Conservation (phyloP, 768 basidiomycete genomes). For the Tubosaeta sp. region DNA sequence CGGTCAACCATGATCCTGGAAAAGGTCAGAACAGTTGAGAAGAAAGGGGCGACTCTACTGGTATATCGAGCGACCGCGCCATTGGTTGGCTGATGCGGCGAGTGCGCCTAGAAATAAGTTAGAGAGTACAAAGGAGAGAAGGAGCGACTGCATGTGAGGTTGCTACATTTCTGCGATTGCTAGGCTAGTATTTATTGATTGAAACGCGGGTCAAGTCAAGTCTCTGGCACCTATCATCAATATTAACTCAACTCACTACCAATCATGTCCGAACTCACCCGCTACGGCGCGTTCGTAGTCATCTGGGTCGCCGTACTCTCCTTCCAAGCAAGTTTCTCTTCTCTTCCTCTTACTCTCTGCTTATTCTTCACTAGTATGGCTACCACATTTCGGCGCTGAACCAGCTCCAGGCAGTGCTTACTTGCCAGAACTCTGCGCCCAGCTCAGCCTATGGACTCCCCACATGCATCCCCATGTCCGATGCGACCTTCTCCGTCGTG, state of each 20-base stretch:
- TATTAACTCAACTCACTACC: neutral
- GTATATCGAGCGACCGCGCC: neutral
- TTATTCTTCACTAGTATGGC: constrained; percentile 55
- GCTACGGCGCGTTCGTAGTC: constrained; percentile 61
- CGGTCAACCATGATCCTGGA: neutral
- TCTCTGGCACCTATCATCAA: neutral
- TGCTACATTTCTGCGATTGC: neutral
- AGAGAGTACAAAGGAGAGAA: neutral
- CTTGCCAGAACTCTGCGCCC: constrained; percentile 46
- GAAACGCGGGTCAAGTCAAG: neutral
- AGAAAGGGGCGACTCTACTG: neutral
- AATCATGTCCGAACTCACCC: constrained; percentile 27
- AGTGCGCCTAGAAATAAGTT: neutral
- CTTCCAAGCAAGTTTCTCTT: constrained; percentile 41
- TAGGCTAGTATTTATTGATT: neutral
- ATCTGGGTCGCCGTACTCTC: constrained; percentile 63
- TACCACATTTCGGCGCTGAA: constrained; percentile 92
- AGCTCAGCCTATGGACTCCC: constrained; percentile 43
- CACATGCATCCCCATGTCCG: constrained; percentile 76
- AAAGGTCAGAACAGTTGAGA: neutral
- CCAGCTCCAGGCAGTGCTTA: constrained; percentile 76
- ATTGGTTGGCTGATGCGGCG: neutral
- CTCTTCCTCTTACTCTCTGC: neutral
- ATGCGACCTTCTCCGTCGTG: constrained; percentile 73
- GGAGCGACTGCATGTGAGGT: neutral